phyloP scores from a whole-genome alignment of 2,329 filamentous ascomycete species.

The Emergomyces pasteurianus region DNA sequence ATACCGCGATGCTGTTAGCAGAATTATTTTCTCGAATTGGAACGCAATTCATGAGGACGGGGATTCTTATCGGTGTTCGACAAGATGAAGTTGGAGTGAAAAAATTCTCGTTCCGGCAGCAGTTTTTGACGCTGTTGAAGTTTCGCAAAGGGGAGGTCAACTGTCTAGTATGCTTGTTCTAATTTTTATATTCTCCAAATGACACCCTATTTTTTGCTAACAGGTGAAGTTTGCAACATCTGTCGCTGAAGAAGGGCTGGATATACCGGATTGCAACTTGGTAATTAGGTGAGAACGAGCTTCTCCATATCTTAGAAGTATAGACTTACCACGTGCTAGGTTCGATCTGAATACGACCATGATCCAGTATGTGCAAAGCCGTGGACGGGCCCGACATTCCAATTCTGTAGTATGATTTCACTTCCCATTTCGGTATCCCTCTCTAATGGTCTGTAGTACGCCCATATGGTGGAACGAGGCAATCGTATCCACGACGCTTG shows the following conservation, averaged over 20 bases:
- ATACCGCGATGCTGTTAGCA: slow-evolving; percentile 62
- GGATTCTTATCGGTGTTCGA: slow-evolving; percentile 52
- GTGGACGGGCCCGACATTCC: slow-evolving; percentile 67
- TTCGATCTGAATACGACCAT: slow-evolving; percentile 84
- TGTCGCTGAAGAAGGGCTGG: slow-evolving; percentile 54
- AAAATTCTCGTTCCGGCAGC: slow-evolving; percentile 58
- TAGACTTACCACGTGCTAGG: slow-evolving; percentile 34
- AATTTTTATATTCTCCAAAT: neutral
- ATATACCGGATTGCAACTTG: slow-evolving; percentile 56
- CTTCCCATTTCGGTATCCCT: neutral
- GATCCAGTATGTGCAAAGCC: slow-evolving; percentile 90
- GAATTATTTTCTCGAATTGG: slow-evolving; percentile 52
- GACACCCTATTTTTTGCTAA: slow-evolving; percentile 6
- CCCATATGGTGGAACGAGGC: slow-evolving; percentile 66
- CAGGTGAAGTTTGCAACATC: slow-evolving; percentile 46
- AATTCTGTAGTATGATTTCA: slow-evolving; percentile 47
- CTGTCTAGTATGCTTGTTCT: slow-evolving; percentile 32
- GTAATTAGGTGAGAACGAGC: slow-evolving; percentile 35
- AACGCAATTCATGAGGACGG: slow-evolving; percentile 47
- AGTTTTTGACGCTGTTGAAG: slow-evolving; percentile 59
- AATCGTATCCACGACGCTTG: slow-evolving; percentile 56
- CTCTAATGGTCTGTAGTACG: slow-evolving; percentile 38
- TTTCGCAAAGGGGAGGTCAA: slow-evolving; percentile 49
- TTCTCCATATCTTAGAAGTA: neutral
- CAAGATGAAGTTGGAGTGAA: slow-evolving; percentile 41